Evolutionary conservation across 1,284 basidiomycete genomes (phyloP).

Genomic region (Pseudozyma flocculosa): DNA sequence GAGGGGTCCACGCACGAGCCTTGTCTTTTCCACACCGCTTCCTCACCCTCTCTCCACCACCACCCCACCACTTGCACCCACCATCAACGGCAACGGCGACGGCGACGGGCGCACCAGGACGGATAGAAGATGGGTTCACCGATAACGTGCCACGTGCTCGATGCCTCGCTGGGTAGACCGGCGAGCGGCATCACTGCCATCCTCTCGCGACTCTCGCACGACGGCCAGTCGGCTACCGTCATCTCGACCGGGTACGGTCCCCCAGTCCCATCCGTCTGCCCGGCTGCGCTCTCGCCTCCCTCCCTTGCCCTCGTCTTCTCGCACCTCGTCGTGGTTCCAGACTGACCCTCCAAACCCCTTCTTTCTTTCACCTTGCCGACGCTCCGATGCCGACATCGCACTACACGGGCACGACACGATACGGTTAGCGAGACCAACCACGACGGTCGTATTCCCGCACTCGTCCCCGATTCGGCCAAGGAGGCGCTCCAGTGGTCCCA

Average conservation of each 20-base stretch:
- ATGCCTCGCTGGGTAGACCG: conserved; percentile 78
- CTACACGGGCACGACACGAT: neutral
- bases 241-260: conserved; percentile 50
- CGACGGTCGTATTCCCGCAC: neutral
- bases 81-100: neutral
- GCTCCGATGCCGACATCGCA: no score
- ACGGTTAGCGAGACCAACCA: conserved; percentile 3
- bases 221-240: neutral
- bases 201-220: neutral
- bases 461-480: neutral
- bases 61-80: neutral
- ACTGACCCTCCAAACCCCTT: no score
- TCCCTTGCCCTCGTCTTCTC: no score
- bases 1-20: no score
- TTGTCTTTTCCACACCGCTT: no score
- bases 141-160: conserved; percentile 89
- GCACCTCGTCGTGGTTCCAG: no score
- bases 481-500: neutral
- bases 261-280: no score
- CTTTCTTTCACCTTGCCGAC: no score
- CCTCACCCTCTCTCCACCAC: no score
- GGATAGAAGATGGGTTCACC: conserved; percentile 58
- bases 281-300: conserved; percentile 20
- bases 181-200: conserved; percentile 66
- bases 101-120: no score